Evolutionary conservation across 1,139 yeast genomes (phyloP).

Genomic region (Sugiyamaella novakii): DNA sequence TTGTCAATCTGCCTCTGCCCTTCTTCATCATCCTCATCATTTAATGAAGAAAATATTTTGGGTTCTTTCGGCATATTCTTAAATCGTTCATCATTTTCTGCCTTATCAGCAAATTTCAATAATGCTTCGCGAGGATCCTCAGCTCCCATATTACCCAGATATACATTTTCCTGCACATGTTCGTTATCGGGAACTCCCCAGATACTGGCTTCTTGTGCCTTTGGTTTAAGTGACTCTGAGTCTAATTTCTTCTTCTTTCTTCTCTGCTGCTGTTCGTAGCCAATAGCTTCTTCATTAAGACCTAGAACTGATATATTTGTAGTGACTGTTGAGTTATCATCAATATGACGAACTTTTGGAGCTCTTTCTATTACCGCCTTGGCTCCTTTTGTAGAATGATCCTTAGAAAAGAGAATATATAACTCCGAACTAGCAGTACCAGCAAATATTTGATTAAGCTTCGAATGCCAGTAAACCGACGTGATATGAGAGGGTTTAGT

Average conservation of each 20-base stretch:
- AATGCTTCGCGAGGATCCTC: conserved; percentile 47
- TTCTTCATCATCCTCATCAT: conserved; percentile 22
- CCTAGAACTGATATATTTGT: conserved; percentile 40
- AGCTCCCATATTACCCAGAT: conserved; percentile 28
- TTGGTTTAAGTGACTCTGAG: conserved; percentile 22
- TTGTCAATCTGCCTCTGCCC: conserved; percentile 8
- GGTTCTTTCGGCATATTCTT: conserved; percentile 20
- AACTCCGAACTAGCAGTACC: conserved; percentile 42
- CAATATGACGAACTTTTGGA: conserved; percentile 44
- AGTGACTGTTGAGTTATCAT: conserved; percentile 39
- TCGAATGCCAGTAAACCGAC: conserved; percentile 38
- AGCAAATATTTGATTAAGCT: conserved; percentile 43
- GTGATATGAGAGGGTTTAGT: conserved; percentile 29
- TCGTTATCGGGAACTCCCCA: conserved; percentile 36
- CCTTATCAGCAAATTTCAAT: conserved; percentile 41
- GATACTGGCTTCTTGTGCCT: conserved; percentile 26
- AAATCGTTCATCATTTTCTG: conserved; percentile 36
- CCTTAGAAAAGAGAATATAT: conserved; percentile 42
- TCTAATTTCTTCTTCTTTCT: conserved; percentile 19
- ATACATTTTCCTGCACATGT: conserved; percentile 31
- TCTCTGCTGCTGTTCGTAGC: conserved; percentile 22
- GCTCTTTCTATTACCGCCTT: conserved; percentile 40
- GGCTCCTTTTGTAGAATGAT: conserved; percentile 43
- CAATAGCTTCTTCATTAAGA: conserved; percentile 32
- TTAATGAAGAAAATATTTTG: conserved; percentile 16